These are phyloP conservation scores for Podila epigama DNA, from an alignment of 192 early-diverging fungal genomes.

Conservation along the genomic window DNA sequence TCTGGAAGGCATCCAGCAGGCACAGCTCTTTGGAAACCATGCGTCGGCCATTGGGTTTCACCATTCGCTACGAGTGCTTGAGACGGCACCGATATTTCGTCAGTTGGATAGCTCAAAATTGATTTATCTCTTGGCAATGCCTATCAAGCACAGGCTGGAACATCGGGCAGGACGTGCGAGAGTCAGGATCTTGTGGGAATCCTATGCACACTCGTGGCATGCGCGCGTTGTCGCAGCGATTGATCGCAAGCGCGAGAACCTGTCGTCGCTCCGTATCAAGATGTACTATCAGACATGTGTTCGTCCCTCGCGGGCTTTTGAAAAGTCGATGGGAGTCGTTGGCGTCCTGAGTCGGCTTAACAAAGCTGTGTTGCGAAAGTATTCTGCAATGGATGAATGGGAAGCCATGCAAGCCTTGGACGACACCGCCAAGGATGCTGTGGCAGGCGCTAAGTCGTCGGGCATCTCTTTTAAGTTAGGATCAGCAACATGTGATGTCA, in stretches of 20 bases:
- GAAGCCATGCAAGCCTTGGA: conserved; percentile 7
- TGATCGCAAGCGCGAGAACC: conserved; percentile 39
- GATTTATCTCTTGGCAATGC: conserved; percentile 45
- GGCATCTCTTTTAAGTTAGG: background rate
- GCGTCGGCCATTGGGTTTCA: conserved; percentile 47
- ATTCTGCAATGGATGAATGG: conserved; percentile 20
- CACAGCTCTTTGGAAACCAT: conserved; percentile 44
- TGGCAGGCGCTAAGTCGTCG: background rate
- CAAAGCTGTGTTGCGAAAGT: conserved; percentile 15
- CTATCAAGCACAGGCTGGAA: conserved; percentile 36
- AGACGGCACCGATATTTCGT: conserved; percentile 14
- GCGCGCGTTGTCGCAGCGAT: conserved; percentile 27
- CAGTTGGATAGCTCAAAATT: conserved; percentile 39
- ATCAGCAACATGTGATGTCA: background rate
- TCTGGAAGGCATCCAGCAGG: conserved; percentile 32
- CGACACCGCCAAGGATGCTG: no score
- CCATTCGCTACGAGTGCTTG: conserved; percentile 39
- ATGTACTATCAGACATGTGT: conserved; percentile 49
- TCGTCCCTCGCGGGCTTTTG: conserved; percentile 34
- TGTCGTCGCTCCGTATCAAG: conserved; percentile 39
- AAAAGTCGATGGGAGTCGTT: conserved; percentile 29
- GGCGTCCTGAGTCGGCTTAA: conserved; percentile 23
- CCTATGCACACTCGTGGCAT: conserved; percentile 44
- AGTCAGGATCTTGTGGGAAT: conserved; percentile 32
- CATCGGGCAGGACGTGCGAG: conserved; percentile 22